Conservation (phyloP, 768 basidiomycete species). For the Chiua virens region DNA sequence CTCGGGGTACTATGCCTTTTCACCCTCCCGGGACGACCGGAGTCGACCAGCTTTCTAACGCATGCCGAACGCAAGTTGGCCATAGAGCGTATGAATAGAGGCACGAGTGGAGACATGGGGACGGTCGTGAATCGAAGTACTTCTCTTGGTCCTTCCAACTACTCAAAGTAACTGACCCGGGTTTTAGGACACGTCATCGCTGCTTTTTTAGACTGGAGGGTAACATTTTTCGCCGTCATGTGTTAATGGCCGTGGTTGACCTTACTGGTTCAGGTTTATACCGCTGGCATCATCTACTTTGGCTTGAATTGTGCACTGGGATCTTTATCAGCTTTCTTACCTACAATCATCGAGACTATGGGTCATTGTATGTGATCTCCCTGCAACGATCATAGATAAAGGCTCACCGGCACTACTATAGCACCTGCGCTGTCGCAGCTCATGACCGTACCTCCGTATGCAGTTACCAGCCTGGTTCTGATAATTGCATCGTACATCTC, state of each 20-base stretch:
- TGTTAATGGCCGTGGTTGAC: slow-evolving; percentile 4
- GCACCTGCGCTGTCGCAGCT: slow-evolving; percentile 47
- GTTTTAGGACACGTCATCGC: slow-evolving; percentile 39
- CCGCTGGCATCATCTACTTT: slow-evolving; percentile 49
- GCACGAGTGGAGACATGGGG: slow-evolving; percentile 42
- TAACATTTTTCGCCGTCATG: slow-evolving; percentile 2
- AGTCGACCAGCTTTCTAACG: slow-evolving; percentile 35
- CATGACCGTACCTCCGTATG: slow-evolving; percentile 56
- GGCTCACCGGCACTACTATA: slow-evolving; percentile 15
- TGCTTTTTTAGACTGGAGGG: slow-evolving; percentile 50
- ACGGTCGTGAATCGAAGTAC: slow-evolving; percentile 41
- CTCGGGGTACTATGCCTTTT: slow-evolving; percentile 29
- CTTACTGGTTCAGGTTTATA: slow-evolving; percentile 33
- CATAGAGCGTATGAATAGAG: slow-evolving; percentile 38
- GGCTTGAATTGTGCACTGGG: slow-evolving; percentile 48
- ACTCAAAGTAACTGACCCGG: not conserved
- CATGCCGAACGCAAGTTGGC: slow-evolving; percentile 34
- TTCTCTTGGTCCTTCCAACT: not conserved
- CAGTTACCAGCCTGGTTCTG: slow-evolving; percentile 40
- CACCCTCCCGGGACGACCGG: slow-evolving; percentile 32
- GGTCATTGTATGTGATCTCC: slow-evolving; percentile 41
- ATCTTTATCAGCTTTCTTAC: slow-evolving; percentile 53
- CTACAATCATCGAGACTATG: slow-evolving; percentile 54
- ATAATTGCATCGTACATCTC: slow-evolving; percentile 39
- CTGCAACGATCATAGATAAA: not conserved